Base-by-base conservation (phyloP, 2,329 filamentous ascomycete species). In the Phoma herbarum region DNA sequence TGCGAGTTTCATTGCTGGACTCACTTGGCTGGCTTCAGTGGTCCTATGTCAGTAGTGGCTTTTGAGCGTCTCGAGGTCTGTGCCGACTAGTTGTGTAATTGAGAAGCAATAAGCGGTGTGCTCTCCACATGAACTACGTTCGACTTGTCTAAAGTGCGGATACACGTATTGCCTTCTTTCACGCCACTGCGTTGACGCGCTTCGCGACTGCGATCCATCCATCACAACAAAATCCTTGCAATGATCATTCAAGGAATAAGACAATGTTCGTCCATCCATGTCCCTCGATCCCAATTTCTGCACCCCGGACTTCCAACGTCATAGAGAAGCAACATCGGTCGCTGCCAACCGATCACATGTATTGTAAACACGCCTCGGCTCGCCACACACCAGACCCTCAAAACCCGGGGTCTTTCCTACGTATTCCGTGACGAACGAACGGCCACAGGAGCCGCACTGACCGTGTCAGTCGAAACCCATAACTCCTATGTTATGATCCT, bases 21-120 rank as follows among this genome's bases (percentile, higher is more conserved):
- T 62, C 64, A 63, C 64, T 64, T 67, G 64, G 66, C 66, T 68
- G 69, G 73, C 60, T 69, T 66, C 64, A 66, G 64, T 59, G 64
- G 67, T 71, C 67, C 66, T 29, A 63, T 48, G 47, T 45, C 23
- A 25, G 54, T 54, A 57, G 58, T 60, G 57, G 54, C 63, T 60
- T 49, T 52, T 46, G 50, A 59, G 56, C 56, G 51, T 59, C 37
- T 46, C 20, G 57, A 64, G 59, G 55, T 52, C 60, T 64, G 57
- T 62, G 61, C 61, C 54, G 60, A 60, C 58, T 68, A 67, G 61
- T 62, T 68, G 61, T 63, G 64, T 72, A 72, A 73, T 72, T 68
- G 69, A 66, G 71, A 70, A 71, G 61, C 50, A 53, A 46, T 41
- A 42, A 39, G 56, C 46, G 41, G 31, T 44, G 43, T 45, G 44